Evolutionary conservation across 768 basidiomycete species (phyloP).

Genomic region (Phylloporus rhodoxanthus): DNA sequence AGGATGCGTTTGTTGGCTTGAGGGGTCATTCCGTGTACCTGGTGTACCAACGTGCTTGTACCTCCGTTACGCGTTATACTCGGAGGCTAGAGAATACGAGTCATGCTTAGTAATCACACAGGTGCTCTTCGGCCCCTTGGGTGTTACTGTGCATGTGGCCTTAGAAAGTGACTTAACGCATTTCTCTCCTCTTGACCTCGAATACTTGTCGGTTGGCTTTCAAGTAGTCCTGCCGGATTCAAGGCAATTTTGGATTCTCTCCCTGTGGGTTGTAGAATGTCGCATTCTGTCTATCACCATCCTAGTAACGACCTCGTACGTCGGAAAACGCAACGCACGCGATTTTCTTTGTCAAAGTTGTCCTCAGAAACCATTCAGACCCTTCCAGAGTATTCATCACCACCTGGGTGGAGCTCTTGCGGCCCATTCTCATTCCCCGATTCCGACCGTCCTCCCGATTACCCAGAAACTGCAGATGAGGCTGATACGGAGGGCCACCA

Average conservation of each 20-base stretch:
- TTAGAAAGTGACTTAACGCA: no score
- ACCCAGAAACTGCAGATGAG: constrained; percentile 72
- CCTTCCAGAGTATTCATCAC: constrained; percentile 58
- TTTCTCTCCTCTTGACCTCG: constrained; percentile 6
- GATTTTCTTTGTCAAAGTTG: constrained; percentile 48
- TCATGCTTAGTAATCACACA: constrained; percentile 23
- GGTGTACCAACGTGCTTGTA: no score
- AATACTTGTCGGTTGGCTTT: constrained; percentile 7
- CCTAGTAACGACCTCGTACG: constrained; percentile 11
- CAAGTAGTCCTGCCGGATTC: constrained; percentile 11
- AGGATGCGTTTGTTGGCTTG: background rate
- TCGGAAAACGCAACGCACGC: constrained; percentile 48
- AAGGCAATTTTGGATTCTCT: background rate
- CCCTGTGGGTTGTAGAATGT: constrained; percentile 1
- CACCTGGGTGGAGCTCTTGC: constrained; percentile 20
- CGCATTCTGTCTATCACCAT: constrained; percentile 16
- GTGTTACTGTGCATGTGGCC: constrained; percentile 1
- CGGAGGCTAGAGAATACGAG: background rate
- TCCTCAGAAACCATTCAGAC: constrained; percentile 64
- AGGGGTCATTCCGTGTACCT: background rate
- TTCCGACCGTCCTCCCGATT: constrained; percentile 67
- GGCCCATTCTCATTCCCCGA: constrained; percentile 24
- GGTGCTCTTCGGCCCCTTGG: background rate
- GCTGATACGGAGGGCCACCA: constrained; percentile 50
- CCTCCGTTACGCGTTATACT: no score